These are phyloP conservation scores for Colletotrichum neosansevieriae DNA, from an alignment of 2,329 filamentous ascomycete genomes.

Conservation along the genomic window DNA sequence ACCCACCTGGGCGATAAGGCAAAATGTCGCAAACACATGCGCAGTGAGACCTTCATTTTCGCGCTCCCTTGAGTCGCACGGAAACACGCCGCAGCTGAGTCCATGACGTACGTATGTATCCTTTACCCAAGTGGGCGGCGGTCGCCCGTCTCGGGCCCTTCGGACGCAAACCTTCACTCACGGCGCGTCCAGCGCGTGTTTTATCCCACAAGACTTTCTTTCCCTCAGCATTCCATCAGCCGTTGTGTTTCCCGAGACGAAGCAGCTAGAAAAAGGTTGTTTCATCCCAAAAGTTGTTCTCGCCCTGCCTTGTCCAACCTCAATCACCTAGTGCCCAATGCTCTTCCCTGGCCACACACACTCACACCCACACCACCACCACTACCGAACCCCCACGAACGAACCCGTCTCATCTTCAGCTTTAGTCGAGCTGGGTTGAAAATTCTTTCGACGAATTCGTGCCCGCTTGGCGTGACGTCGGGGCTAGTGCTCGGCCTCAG, in stretches of 20 bases:
- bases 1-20: neutral
- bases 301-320: conserved; percentile 4
- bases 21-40: neutral
- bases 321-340: neutral
- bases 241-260: conserved; percentile 26
- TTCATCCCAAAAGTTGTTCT: conserved; percentile 9
- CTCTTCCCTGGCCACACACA: neutral
- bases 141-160: conserved; percentile 7
- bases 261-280: conserved; percentile 22
- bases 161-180: conserved; percentile 7
- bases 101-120: conserved; percentile 36
- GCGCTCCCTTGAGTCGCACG: conserved; percentile 11
- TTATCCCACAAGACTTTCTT: neutral
- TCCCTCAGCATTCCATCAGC: conserved; percentile 12
- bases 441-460: neutral
- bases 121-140: conserved; percentile 24
- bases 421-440: conserved; percentile 9
- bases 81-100: conserved; percentile 10
- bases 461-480: conserved; percentile 12
- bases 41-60: conserved; percentile 11
- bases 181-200: conserved; percentile 1
- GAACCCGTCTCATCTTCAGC: conserved; percentile 33
- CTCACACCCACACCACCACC: neutral
- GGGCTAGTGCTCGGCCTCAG: neutral
- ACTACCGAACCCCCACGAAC: neutral